These are phyloP conservation scores for Penicillium sp. DNA, from an alignment of 2,329 filamentous ascomycete species.

Conservation along the genomic window DNA sequence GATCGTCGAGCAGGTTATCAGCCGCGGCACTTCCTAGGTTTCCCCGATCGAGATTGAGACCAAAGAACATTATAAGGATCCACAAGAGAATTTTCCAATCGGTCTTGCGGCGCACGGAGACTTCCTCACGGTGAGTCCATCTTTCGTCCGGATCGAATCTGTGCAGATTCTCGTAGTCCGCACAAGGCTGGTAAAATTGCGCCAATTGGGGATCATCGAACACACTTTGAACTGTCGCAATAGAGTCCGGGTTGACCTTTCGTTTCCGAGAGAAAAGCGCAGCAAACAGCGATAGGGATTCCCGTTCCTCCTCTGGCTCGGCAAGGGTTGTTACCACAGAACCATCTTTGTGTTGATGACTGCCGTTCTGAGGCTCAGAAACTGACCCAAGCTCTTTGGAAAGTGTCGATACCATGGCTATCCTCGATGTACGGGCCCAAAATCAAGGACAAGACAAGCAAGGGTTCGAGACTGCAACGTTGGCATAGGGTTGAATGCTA, in stretches of 20 bases:
- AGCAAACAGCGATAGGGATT: conserved; percentile 7
- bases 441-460: background rate
- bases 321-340: background rate
- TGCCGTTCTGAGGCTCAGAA: background rate
- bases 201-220: conserved; percentile 45
- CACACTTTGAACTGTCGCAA: conserved; percentile 30
- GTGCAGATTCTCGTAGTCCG: conserved; percentile 39
- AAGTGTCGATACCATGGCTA: background rate
- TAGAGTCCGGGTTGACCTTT: conserved; percentile 18
- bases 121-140: conserved; percentile 32
- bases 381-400: background rate
- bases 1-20: conserved; percentile 28
- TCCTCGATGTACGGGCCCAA: background rate
- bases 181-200: conserved; percentile 28
- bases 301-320: conserved; percentile 3
- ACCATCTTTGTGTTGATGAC: background rate
- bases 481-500: background rate
- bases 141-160: conserved; percentile 32
- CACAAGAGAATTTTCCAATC: conserved; percentile 38
- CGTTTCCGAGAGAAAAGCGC: conserved; percentile 27
- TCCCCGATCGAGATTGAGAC: conserved; percentile 28
- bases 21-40: conserved; percentile 28
- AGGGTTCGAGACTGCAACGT: background rate
- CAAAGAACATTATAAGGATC: conserved; percentile 49
- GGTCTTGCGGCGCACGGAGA: conserved; percentile 24